These are phyloP conservation scores for Trichoderma sp. DNA, from an alignment of 2,329 filamentous ascomycete species.

Conservation along the genomic window DNA sequence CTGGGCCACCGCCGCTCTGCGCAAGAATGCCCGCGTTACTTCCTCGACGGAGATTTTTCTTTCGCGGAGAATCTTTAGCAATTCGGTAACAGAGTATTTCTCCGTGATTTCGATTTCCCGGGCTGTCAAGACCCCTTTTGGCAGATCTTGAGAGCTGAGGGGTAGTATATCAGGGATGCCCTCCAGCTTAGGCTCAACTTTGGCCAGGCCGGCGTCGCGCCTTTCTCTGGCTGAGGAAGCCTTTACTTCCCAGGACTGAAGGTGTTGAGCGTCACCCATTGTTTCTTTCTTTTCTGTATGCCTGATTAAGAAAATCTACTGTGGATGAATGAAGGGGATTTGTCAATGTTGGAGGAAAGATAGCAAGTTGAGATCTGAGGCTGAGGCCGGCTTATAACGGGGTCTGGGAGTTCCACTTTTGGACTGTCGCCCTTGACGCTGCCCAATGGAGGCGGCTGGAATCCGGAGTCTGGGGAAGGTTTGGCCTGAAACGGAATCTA, in stretches of 20 bases:
- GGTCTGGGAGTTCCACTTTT: neutral
- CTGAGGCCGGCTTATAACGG: conserved; percentile 17
- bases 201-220: conserved; percentile 13
- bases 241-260: conserved; percentile 12
- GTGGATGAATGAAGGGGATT: neutral
- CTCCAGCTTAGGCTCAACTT: conserved; percentile 21
- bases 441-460: neutral
- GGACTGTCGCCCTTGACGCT: neutral
- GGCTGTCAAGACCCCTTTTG: conserved; percentile 17
- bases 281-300: neutral
- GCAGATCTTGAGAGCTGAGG: conserved; percentile 20
- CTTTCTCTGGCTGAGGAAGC: neutral
- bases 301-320: no score
- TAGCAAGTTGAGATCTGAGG: neutral
- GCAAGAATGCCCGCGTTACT: conserved; percentile 36
- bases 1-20: conserved; percentile 36
- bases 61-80: conserved; percentile 11
- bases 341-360: neutral
- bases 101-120: conserved; percentile 22
- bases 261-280: conserved; percentile 15
- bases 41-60: conserved; percentile 33
- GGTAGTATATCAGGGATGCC: conserved; percentile 20
- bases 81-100: conserved; percentile 20
- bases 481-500: conserved; percentile 20
- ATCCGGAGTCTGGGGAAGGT: conserved; percentile 9